Evolutionary conservation across 768 basidiomycete species (phyloP).

Genomic region (Rhodosporidiobolus sp.): DNA sequence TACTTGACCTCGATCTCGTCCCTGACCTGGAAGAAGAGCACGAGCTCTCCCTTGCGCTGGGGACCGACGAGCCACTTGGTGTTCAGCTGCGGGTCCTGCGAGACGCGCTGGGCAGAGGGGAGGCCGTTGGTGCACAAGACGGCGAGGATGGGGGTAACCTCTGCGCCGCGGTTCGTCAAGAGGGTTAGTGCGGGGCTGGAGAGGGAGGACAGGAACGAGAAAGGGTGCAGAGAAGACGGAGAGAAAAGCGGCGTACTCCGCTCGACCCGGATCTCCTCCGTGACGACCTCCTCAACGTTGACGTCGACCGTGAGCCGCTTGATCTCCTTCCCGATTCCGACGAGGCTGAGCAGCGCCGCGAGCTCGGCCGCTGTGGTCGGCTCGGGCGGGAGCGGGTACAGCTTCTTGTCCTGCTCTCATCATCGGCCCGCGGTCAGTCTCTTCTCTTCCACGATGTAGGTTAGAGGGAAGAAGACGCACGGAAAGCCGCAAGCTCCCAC

Average conservation of each 20-base stretch:
- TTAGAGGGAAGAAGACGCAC: not conserved
- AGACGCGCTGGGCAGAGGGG: not conserved
- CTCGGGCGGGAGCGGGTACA: not conserved
- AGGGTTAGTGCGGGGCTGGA: not conserved
- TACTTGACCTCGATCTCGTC: not conserved
- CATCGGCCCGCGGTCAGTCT: too few species aligned
- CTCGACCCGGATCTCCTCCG: not conserved
- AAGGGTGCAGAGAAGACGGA: not conserved
- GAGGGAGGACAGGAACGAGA: not conserved
- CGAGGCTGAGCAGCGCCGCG: not conserved
- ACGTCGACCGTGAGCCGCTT: not conserved
- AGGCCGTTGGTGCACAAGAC: not conserved
- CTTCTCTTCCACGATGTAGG: not conserved
- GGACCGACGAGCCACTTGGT: not conserved
- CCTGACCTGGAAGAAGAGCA: too few species aligned
- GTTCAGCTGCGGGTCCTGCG: not conserved
- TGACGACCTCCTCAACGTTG: not conserved
- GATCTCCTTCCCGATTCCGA: not conserved
- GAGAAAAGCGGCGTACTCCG: not conserved
- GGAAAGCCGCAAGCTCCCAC: not conserved
- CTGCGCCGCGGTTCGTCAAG: too few species aligned
- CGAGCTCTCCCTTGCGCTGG: not conserved
- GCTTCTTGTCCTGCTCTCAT: not conserved
- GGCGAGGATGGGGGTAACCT: not conserved
- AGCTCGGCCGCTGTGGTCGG: not conserved